Conservation (phyloP, 2,329 filamentous ascomycete species). For the Seiridium cupressi region DNA sequence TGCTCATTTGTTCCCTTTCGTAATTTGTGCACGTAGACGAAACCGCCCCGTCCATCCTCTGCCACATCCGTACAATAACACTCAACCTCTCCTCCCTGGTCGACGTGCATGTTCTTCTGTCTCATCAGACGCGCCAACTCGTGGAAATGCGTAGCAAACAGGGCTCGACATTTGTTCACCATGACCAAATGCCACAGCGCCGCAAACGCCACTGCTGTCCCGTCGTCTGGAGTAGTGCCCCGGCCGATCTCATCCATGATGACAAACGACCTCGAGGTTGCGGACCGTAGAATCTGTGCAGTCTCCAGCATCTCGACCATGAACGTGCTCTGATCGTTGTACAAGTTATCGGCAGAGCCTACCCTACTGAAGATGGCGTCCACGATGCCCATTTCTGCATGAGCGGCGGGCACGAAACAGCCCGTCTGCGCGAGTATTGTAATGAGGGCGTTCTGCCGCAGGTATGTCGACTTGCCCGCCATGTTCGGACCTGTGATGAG, state of each 20-base stretch:
- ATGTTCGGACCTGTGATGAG: constrained; percentile 88
- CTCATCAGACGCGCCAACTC: constrained; percentile 73
- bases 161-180: constrained; percentile 72
- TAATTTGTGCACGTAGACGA: constrained; percentile 84
- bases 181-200: constrained; percentile 80
- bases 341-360: constrained; percentile 93
- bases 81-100: constrained; percentile 48
- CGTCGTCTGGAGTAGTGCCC: constrained; percentile 91
- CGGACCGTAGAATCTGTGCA: constrained; percentile 80
- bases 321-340: constrained; percentile 91
- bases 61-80: constrained; percentile 88
- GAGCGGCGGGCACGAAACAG: constrained; percentile 85
- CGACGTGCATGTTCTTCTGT: constrained; percentile 40
- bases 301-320: constrained; percentile 99
- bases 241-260: constrained; percentile 98
- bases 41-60: constrained; percentile 68
- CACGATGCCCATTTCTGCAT: constrained; percentile 85
- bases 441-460: constrained; percentile 93
- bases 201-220: constrained; percentile 85
- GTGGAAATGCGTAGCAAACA: constrained; percentile 98
- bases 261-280: constrained; percentile 82
- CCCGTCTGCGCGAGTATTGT: constrained; percentile 91
- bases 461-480: constrained; percentile 94
- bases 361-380: constrained; percentile 94
- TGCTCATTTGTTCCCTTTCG: constrained; percentile 78